Evolutionary conservation across 306 rosid species (phyloP), one percentile per base, ranked within the genome.

Genomic region (Sechiopsis laciniata): DNA sequence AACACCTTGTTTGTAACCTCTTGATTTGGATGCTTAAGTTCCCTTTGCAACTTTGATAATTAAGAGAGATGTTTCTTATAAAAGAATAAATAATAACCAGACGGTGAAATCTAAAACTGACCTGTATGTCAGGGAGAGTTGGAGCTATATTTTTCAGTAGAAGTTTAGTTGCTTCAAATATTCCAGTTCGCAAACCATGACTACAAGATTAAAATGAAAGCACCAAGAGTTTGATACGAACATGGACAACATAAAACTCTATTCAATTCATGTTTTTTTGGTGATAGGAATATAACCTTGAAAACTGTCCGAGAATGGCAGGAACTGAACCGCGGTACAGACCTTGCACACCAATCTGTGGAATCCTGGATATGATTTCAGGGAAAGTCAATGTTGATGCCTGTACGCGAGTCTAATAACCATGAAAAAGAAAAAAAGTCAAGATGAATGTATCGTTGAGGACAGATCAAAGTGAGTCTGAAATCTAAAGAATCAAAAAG

Each of bases 261-360:
- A 19, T 10, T 12, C 29, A 46, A 54, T 26, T 26, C 2, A 42
- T 52, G 75, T n/a, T 22, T 37, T 32, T 57, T 64, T 14, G 63
- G 79, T 60, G 48, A 78, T 55, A 71, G 24, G 68, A 71, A 73
- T 29, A n/a, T 17, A 82, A 95, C 99, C 99, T 91, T 56, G 97
- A 91, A 85, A 95, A 95, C 81, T 95, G 99, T 79, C 99, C 97
- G 71, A 95, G 93, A 84, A 95, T 91, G 65, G 99, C 99, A 70
- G 99, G 97, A 77, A 91, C 86, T 74, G 99, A 95, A 16, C 99
- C 99, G 74, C 99, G 82, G 83, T 91, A 95, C 74, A 95, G 63
- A 73, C 97, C 93, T 50, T n/a, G 89, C 35, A 76, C 85, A 65
- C 99, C 99, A 69, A 95, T 88, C 81, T 89, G 86, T 67, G 99